Evolutionary conservation across 768 basidiomycete genomes (phyloP).

Genomic region (Termitomyces sp.): DNA sequence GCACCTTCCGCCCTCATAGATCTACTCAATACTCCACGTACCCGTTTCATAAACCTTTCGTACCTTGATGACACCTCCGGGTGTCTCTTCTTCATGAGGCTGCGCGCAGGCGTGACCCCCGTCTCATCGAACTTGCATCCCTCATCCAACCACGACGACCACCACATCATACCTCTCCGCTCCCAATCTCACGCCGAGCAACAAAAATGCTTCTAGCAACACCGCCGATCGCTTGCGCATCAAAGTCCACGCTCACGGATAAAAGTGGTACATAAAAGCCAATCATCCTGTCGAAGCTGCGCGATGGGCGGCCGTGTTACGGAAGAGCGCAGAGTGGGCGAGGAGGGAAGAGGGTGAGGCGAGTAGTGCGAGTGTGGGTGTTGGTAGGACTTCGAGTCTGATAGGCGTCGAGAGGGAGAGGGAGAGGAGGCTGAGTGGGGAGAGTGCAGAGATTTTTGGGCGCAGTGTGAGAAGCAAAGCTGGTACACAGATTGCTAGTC

Average conservation of each 20-base stretch:
- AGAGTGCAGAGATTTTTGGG: constrained; percentile 41
- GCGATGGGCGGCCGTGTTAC: constrained; percentile 79
- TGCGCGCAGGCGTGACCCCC: constrained; percentile 71
- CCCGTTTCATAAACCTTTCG: constrained; percentile 68
- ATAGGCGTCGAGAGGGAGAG: background rate
- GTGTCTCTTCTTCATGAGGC: constrained; percentile 84
- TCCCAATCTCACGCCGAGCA: background rate
- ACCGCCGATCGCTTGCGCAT: constrained; percentile 63
- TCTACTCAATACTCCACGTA: constrained; percentile 67
- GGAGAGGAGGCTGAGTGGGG: constrained; percentile 34
- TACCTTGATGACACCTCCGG: constrained; percentile 79
- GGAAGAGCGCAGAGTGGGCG: constrained; percentile 71
- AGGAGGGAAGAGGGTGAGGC: constrained; percentile 32
- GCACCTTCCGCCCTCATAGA: constrained; percentile 42
- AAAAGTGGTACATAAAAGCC: constrained; percentile 82
- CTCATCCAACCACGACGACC: constrained; percentile 19
- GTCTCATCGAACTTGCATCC: constrained; percentile 73
- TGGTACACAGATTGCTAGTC: constrained; percentile 1
- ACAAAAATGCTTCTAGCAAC: constrained; percentile 14
- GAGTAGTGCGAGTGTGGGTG: constrained; percentile 9
- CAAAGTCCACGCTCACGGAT: constrained; percentile 66
- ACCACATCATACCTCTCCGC: background rate
- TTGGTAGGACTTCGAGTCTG: constrained; percentile 1
- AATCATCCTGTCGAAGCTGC: constrained; percentile 87
- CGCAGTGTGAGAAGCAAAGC: constrained; percentile 20